Conservation (phyloP, 495 filamentous ascomycete species). For the Annulohypoxylon bovei region DNA sequence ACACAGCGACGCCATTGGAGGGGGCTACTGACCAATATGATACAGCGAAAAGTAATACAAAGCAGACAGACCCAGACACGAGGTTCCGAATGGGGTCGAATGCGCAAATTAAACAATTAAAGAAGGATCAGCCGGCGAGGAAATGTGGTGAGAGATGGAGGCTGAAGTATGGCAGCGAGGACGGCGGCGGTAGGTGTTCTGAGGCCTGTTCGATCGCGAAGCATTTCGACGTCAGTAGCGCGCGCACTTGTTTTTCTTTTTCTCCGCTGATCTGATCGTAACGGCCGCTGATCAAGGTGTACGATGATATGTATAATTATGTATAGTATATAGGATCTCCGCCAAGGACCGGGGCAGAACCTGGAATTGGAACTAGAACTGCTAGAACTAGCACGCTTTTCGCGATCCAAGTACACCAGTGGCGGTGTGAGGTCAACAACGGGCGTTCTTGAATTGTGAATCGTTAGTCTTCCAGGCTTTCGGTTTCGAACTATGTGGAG, state of each 20-base stretch:
- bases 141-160: constrained; percentile 28
- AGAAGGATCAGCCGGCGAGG: constrained; percentile 20
- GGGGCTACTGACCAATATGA: constrained; percentile 61
- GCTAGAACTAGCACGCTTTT: constrained; percentile 15
- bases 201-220: constrained; percentile 43
- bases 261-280: constrained; percentile 26
- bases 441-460: constrained; percentile 27
- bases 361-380: neutral
- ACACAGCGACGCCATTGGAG: constrained; percentile 48
- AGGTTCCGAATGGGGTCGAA: constrained; percentile 14
- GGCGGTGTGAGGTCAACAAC: constrained; percentile 44
- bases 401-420: constrained; percentile 27
- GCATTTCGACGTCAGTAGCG: constrained; percentile 50
- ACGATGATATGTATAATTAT: constrained; percentile 22
- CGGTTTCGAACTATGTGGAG: constrained; percentile 38
- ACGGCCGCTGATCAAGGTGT: constrained; percentile 15
- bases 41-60: constrained; percentile 52
- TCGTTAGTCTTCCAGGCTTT: constrained; percentile 37
- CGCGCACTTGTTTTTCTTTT: constrained; percentile 25
- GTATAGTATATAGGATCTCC: constrained; percentile 45
- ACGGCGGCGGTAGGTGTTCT: constrained; percentile 37
- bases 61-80: constrained; percentile 18
- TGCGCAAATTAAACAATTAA: constrained; percentile 29
- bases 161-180: constrained; percentile 33
- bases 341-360: constrained; percentile 26